A percentile compares a stretch with the other conserved stretches of the same genome.
phyloP scores from a whole-genome alignment of 2,329 filamentous ascomycete species.

The Penicillium sp. region DNA sequence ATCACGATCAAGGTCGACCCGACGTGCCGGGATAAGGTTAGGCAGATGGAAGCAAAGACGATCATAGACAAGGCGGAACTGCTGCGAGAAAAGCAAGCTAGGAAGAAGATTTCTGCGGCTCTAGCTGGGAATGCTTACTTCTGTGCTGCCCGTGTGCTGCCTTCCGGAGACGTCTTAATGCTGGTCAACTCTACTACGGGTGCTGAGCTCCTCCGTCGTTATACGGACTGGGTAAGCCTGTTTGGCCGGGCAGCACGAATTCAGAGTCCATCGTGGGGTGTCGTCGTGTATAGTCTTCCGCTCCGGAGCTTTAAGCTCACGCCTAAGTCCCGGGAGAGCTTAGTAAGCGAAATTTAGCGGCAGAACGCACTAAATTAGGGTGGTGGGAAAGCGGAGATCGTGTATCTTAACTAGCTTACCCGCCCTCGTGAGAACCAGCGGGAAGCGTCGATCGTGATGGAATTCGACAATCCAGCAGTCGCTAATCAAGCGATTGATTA shows the following conservation, averaged over 20 bases:
- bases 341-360: neutral
- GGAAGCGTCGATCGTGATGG: neutral
- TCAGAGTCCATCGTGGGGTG: neutral
- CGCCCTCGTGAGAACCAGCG: neutral
- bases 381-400: neutral
- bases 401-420: neutral
- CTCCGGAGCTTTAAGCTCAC: neutral
- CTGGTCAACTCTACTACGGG: neutral
- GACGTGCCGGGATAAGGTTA: neutral
- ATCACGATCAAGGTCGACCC: neutral
- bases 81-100: too few relatives aligned
- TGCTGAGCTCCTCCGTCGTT: neutral
- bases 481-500: neutral
- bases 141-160: neutral
- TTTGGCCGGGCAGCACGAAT: neutral
- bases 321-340: neutral
- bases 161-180: neutral
- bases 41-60: neutral
- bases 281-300: too few relatives aligned
- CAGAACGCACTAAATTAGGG: neutral
- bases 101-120: neutral
- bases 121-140: neutral
- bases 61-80: neutral
- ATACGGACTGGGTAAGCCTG: neutral
- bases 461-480: neutral